Evolutionary conservation across 495 filamentous ascomycete genomes (phyloP), one percentile per base, ranked within the genome.

Genomic region (Recurvomyces mirabilis): DNA sequence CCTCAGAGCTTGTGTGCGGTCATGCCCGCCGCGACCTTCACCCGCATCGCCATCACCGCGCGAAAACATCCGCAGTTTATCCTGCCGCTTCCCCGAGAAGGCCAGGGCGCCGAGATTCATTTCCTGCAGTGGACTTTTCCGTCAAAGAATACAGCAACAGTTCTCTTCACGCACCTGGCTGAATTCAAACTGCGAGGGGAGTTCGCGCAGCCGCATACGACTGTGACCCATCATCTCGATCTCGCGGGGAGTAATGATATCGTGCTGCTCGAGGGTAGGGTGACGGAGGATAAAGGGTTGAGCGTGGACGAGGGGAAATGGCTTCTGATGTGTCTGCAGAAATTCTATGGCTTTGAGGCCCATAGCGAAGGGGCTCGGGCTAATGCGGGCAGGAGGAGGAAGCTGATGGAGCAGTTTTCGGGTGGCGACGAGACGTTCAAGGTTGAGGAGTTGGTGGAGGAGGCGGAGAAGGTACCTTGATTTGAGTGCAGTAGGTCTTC

Each of bases 281-380:
- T 98, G 23, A 69, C 83, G 49, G 78, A 81, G 37, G 81, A 82
- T 2, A 60, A 78, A 7, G 89, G 91, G 1, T 76, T 95, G 12
- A 79, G 68, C 14, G 78, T 82, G 1, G 68, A 84, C 13, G 81
- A 96, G 58, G 87, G 82, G 20, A 75, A 74, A 60, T 94, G 82
- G 86, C 59, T 98, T 54, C 71, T 93, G n/a, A 84, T 93, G 72
- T 84, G 86, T 35, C 63, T 98, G 67, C 91, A 96, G 72, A 80
- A 85, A 63, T 98, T 96, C 61, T 98, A 96, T 59, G 86, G 80
- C 12, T 72, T 70, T 1, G 67, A 67, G 9, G 59, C 55, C 21
- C 65, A 65, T 22, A 68, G 72, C 57, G 75, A 69, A 5, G 64
- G 50, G 42, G 70, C 68, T 2, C 49, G 43, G 47, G 66, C 68